Base-by-base conservation (phyloP, 73 alveolate species). In the Paramecium octaurelia region DNA sequence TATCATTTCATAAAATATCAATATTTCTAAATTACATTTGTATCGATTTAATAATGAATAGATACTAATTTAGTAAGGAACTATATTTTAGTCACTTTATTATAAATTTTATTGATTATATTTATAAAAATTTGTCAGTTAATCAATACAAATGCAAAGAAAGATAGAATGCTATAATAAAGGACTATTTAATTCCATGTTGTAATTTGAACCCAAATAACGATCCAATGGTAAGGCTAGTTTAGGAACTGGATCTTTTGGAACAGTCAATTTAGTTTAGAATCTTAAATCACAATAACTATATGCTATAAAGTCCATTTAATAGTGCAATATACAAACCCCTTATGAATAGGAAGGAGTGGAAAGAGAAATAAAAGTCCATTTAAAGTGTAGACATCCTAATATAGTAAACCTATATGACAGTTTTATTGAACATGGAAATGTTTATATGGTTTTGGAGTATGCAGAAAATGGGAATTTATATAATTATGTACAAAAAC, bases 391-490 rank as follows among this genome's bases (percentile, higher is more conserved):
- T 46, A 50, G 60, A n/a, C 94, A 89, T 57, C 54, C 90, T 24
- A 89, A 89, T 73, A 89, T 89, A 14, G 57, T 89, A 16, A 83
- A 68, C 3, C 76, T 70, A 50, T 83, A 71, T 43, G 94, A 89
- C 18, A 89, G 94, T 89, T 89, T 89, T 71, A 36, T 40, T 42
- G 94, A 89, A 89, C 40, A 40, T 44, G 94, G 88, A 23, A 70
- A 40, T 21, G 95, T 92, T 23, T 92, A 75, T 60, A 80, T 92
- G 58, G 92, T 92, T 10, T 69, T 92, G 18, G 95, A 92, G 44
- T 92, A 77, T 85, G 88, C 73, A 58, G 92, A 85, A 18, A 85
- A 85, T 83, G 95, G 95, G 36, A 92, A 92, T 68, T 93, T 92
- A 42, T 92, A 92, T 92, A 75, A 85, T 24, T 42, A 75, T 38